phyloP scores from a whole-genome alignment of 768 basidiomycete genomes.

The Myochromella boudieri region DNA sequence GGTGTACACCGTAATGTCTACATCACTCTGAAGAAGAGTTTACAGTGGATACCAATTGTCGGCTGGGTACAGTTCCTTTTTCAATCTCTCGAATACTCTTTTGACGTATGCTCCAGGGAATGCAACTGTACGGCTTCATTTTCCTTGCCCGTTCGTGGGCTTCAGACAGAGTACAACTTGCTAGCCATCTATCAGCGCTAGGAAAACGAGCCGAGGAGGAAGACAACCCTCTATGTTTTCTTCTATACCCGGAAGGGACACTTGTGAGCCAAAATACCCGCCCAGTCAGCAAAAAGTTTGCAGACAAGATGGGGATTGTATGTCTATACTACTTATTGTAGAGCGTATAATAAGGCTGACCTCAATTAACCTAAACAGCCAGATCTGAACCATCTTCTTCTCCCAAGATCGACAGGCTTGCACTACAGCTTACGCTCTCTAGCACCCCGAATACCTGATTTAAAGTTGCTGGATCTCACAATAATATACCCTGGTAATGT shows the following conservation, averaged over 20 bases:
- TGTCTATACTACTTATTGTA: conserved; percentile 31
- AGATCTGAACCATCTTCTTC: conserved; percentile 77
- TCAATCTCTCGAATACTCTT: not conserved
- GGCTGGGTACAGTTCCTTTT: conserved; percentile 69
- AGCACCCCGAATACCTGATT: conserved; percentile 68
- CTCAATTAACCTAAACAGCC: conserved; percentile 40
- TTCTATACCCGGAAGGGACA: conserved; percentile 96
- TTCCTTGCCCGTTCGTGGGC: conserved; percentile 93
- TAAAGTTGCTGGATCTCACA: conserved; percentile 89
- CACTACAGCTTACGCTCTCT: conserved; percentile 83
- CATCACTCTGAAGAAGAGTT: conserved; percentile 90
- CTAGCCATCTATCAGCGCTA: conserved; percentile 62
- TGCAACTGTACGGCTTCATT: conserved; percentile 94
- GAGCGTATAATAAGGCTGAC: not conserved
- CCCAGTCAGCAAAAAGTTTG: conserved; percentile 83
- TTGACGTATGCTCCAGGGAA: conserved; percentile 51
- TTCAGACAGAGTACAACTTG: conserved; percentile 71
- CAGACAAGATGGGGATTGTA: conserved; percentile 86
- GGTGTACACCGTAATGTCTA: conserved; percentile 70
- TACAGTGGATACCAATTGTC: conserved; percentile 80
- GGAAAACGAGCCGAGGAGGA: conserved; percentile 67
- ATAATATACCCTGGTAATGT: conserved; percentile 81
- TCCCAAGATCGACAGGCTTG: conserved; percentile 92
- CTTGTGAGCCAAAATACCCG: conserved; percentile 86
- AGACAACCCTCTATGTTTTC: conserved; percentile 73